These are phyloP conservation scores for Apophysomyces variabilis DNA, from an alignment of 371 early-diverging fungal species.

Conservation along the genomic window DNA sequence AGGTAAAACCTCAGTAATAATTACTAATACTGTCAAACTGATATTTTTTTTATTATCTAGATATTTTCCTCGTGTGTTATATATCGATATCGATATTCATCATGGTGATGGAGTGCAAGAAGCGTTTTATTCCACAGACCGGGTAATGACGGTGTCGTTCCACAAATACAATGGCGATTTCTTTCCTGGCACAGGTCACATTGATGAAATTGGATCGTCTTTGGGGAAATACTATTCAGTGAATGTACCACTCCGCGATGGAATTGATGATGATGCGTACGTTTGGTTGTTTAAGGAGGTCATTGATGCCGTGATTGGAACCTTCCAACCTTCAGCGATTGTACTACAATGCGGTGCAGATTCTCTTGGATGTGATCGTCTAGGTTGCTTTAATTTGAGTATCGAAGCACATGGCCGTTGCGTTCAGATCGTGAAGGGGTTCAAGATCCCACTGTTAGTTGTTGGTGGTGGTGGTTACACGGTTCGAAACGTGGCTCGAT, in stretches of 20 bases:
- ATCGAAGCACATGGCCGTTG: constrained; percentile 92
- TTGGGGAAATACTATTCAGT: constrained; percentile 84
- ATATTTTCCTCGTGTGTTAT: constrained; percentile 84
- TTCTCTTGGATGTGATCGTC: constrained; percentile 88
- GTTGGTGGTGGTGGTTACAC: constrained; percentile 98
- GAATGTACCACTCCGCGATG: constrained; percentile 92
- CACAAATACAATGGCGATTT: constrained; percentile 95
- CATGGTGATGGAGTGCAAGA: constrained; percentile 98
- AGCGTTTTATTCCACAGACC: constrained; percentile 89
- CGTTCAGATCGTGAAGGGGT: constrained; percentile 83
- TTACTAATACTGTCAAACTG: background rate
- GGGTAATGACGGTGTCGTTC: constrained; percentile 93
- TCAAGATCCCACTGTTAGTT: constrained; percentile 82
- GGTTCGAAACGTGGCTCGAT: constrained; percentile 89
- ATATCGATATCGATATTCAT: constrained; percentile 96
- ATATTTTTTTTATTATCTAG: constrained; percentile 24
- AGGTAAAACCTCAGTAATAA: constrained; percentile 38
- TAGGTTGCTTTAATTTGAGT: constrained; percentile 91
- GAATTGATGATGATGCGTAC: constrained; percentile 90
- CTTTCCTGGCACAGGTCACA: constrained; percentile 93
- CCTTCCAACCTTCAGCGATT: constrained; percentile 83
- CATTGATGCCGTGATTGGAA: constrained; percentile 78
- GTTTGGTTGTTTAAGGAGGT: constrained; percentile 84
- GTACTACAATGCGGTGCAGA: constrained; percentile 98
- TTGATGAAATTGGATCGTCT: constrained; percentile 77